These are phyloP conservation scores for Polytrichum commune DNA, from an alignment of 225 moss, liverwort and hornwort species.

Conservation along the genomic window DNA sequence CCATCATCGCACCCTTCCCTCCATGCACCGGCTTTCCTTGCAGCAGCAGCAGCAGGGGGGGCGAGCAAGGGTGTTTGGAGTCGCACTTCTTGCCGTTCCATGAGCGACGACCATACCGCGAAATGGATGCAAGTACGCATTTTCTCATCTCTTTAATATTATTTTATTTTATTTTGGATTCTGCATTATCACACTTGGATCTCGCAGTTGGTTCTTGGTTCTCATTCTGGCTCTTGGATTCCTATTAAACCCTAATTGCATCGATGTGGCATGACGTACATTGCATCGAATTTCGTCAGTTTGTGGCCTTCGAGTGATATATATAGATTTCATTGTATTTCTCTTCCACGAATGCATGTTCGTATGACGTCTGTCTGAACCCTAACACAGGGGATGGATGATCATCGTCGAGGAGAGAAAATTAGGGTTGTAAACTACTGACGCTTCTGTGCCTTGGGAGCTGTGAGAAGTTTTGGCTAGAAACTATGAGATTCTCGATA, in stretches of 20 bases:
- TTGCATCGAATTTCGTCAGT: not conserved
- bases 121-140: constrained; percentile 70
- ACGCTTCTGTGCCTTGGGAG: too few relatives aligned
- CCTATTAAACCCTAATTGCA: too few relatives aligned
- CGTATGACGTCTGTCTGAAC: too few relatives aligned
- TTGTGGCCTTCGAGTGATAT: not conserved
- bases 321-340: too few relatives aligned
- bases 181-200: not conserved
- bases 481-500: too few relatives aligned
- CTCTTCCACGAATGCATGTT: too few relatives aligned
- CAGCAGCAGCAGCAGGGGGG: not conserved
- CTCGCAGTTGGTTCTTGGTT: not conserved
- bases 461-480: too few relatives aligned
- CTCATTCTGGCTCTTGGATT: not conserved
- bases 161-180: not conserved
- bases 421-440: too few relatives aligned
- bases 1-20: not conserved
- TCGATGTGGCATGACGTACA: too few relatives aligned
- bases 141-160: not conserved
- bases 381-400: too few relatives aligned
- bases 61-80: not conserved
- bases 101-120: constrained; percentile 53
- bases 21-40: not conserved
- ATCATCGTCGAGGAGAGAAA: too few relatives aligned
- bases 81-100: constrained; percentile 12